Percentiles rank a stretch among this genome's conserved stretches.
Conservation (phyloP, 2,329 filamentous ascomycete species). For the Trichophyton rubrum region DNA sequence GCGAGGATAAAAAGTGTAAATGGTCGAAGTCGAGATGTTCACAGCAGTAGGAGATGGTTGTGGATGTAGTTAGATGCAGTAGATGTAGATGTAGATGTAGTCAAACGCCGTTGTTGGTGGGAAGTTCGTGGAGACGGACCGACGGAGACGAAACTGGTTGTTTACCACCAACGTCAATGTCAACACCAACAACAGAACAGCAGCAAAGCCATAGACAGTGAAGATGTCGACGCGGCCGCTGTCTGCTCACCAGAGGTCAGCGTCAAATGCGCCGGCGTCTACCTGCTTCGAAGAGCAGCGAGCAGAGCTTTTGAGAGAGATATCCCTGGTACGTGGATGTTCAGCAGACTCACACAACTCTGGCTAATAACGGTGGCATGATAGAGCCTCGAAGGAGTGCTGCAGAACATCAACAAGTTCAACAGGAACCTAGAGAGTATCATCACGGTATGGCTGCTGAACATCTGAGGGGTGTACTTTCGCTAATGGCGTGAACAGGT, state of each 20-base stretch:
- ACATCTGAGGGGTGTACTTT: background rate
- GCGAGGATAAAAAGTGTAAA: background rate
- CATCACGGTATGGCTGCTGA: slow-evolving; percentile 50
- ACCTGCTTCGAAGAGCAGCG: slow-evolving; percentile 31
- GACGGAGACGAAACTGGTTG: too few species aligned
- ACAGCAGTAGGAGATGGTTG: too few species aligned
- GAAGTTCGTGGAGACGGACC: too few species aligned
- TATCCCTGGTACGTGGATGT: slow-evolving; percentile 28
- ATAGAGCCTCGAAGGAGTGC: slow-evolving; percentile 68
- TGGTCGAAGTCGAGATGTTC: background rate
- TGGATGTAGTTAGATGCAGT: too few species aligned
- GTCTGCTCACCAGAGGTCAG: slow-evolving; percentile 5
- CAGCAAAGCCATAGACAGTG: background rate
- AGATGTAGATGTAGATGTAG: too few species aligned
- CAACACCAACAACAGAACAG: background rate
- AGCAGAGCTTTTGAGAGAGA: slow-evolving; percentile 31
- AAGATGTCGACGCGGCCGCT: background rate
- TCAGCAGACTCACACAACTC: background rate
- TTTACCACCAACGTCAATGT: too few species aligned
- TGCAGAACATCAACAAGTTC: slow-evolving; percentile 90
- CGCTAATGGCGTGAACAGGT: slow-evolving; percentile 37
- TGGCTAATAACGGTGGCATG: background rate
- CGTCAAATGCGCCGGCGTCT: background rate
- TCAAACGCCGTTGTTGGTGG: too few species aligned
- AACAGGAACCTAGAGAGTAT: slow-evolving; percentile 87